Conservation (phyloP, 345 rosid genomes). For the Erysimum cheiranthoides region DNA sequence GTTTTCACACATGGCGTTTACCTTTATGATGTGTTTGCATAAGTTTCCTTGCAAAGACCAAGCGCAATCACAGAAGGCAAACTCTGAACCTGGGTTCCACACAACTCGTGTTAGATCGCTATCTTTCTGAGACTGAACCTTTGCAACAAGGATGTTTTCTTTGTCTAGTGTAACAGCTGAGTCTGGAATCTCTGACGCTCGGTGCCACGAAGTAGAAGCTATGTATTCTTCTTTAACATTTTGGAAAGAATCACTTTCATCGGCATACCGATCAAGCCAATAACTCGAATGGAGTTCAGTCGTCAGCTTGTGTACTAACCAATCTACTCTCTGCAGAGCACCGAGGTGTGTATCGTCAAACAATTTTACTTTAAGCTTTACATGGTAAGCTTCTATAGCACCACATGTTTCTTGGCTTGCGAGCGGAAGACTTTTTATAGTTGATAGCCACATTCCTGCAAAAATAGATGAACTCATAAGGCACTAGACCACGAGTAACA, state of each 20-base stretch:
- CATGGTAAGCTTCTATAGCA: slow-evolving; percentile 97
- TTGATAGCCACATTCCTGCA: slow-evolving; percentile 94
- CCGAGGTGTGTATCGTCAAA: slow-evolving; percentile 96
- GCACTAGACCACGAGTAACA: background rate
- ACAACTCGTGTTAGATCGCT: slow-evolving; percentile 55
- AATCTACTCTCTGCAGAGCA: slow-evolving; percentile 89
- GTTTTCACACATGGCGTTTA: slow-evolving; percentile 67
- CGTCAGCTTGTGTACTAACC: slow-evolving; percentile 95
- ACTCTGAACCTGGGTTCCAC: slow-evolving; percentile 98
- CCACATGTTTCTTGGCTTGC: slow-evolving; percentile 98
- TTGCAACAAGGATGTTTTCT: slow-evolving; percentile 58
- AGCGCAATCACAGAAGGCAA: slow-evolving; percentile 83
- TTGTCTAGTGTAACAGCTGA: slow-evolving; percentile 69
- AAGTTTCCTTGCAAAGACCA: slow-evolving; percentile 96
- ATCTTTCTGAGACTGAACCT: slow-evolving; percentile 75
- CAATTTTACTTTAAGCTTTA: slow-evolving; percentile 79
- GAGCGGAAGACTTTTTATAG: slow-evolving; percentile 78
- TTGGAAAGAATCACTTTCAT: slow-evolving; percentile 89
- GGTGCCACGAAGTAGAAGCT: slow-evolving; percentile 91
- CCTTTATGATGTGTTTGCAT: slow-evolving; percentile 95
- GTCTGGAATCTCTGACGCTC: slow-evolving; percentile 85
- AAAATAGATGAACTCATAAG: slow-evolving; percentile 22
- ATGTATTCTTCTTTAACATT: slow-evolving; percentile 91
- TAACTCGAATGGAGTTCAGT: slow-evolving; percentile 92
- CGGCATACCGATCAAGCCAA: slow-evolving; percentile 93